Evolutionary conservation across 495 filamentous ascomycete species (phyloP).

Genomic region (Aspergillus leporis): DNA sequence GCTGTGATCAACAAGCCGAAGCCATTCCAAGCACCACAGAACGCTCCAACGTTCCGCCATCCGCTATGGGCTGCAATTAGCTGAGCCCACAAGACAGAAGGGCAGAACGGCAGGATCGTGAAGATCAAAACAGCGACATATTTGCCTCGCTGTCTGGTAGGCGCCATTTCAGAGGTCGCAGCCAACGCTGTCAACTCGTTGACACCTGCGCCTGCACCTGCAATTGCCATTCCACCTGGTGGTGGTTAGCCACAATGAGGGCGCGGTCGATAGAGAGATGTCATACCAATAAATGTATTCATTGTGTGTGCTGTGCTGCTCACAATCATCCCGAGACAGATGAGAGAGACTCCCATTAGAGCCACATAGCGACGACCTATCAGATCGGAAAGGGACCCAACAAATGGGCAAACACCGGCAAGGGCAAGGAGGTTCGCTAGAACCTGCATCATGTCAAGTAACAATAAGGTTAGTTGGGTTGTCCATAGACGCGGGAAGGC

Average conservation of each 20-base stretch:
- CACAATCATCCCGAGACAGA: constrained; percentile 68
- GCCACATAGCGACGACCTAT: constrained; percentile 69
- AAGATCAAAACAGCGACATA: constrained; percentile 68
- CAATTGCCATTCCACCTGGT: constrained; percentile 60
- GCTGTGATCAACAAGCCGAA: constrained; percentile 61
- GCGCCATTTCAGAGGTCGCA: constrained; percentile 68
- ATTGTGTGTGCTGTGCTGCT: constrained; percentile 63
- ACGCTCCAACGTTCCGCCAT: constrained; percentile 66
- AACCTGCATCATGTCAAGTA: constrained; percentile 30
- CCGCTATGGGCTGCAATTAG: constrained; percentile 58
- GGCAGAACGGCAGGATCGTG: constrained; percentile 67
- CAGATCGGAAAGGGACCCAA: constrained; percentile 69
- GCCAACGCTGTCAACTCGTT: constrained; percentile 69
- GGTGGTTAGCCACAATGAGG: constrained; percentile 27
- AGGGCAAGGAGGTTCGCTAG: constrained; percentile 66
- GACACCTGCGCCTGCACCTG: constrained; percentile 63
- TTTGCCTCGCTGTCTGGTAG: constrained; percentile 64
- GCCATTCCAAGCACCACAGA: constrained; percentile 61
- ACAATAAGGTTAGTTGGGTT: not conserved
- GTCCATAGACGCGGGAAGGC: not conserved
- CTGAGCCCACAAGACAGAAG: constrained; percentile 69
- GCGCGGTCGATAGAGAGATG: constrained; percentile 3
- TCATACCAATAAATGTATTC: constrained; percentile 67
- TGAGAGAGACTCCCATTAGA: constrained; percentile 55
- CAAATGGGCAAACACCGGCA: constrained; percentile 70